A percentile compares a stretch with the other conserved stretches of the same genome.
Evolutionary conservation across 2,329 filamentous ascomycete species (phyloP).

Genomic region (Ophiocordyceps unilateralis): DNA sequence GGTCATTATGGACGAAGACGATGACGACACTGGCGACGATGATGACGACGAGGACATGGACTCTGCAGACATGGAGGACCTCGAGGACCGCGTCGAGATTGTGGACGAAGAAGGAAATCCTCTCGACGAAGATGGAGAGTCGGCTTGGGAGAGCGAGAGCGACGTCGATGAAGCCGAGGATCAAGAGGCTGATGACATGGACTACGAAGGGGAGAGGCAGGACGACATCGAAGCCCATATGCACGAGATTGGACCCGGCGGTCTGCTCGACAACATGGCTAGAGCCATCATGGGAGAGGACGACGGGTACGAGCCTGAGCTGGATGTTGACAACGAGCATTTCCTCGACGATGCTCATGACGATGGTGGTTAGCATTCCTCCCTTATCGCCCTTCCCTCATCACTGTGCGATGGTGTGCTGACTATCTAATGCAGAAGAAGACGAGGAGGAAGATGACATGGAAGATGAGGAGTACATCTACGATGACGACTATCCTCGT

Average conservation of each 20-base stretch:
- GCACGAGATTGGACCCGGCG: constrained; percentile 23
- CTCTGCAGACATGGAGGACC: constrained; percentile 30
- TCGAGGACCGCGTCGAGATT: constrained; percentile 37
- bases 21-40: constrained; percentile 45
- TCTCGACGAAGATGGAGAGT: constrained; percentile 40
- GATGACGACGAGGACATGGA: constrained; percentile 32
- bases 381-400: background rate
- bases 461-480: constrained; percentile 48
- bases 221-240: constrained; percentile 35
- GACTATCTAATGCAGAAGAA: constrained; percentile 15
- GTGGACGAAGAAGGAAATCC: constrained; percentile 45
- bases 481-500: constrained; percentile 42
- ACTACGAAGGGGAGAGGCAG: constrained; percentile 38
- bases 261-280: constrained; percentile 34
- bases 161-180: constrained; percentile 37
- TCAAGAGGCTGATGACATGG: constrained; percentile 34
- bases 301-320: constrained; percentile 32
- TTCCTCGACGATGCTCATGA: constrained; percentile 40
- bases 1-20: constrained; percentile 62
- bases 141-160: constrained; percentile 43
- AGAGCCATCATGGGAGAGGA: constrained; percentile 36
- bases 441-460: constrained; percentile 55
- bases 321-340: constrained; percentile 29
- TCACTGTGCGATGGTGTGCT: background rate
- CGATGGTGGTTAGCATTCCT: constrained; percentile 31